Base-by-base conservation (phyloP, 2,329 filamentous ascomycete species). In the Colletotrichum destructivum region DNA sequence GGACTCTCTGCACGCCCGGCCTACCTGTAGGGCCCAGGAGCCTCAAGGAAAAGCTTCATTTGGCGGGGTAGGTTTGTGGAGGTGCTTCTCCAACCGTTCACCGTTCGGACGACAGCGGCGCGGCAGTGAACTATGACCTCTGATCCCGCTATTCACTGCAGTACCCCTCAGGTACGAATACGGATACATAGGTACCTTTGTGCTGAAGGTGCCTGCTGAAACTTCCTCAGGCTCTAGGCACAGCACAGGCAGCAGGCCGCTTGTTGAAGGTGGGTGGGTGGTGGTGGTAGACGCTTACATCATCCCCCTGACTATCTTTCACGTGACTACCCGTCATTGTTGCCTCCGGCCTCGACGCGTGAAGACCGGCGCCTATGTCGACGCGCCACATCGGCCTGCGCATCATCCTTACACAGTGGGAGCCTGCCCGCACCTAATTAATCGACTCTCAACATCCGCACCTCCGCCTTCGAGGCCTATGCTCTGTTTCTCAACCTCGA, bases 301-400 rank as follows among this genome's bases (percentile, higher is more conserved):
- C 60, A 62, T 52, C 16, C 15, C 1, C 23, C 11, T 5, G 16
- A 16, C 11, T 11, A 0, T 38, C 35, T 11, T 38, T 38, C 72
- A 74, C 72, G 47, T 74, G 72, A 66, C 61, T 18, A 62, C 72
- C 72, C 72, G 72, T 72, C 57, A 57, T 65, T 38, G 66, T 38
- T 66, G 49, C 44, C 54, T 67, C 47, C 49, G 12, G 51, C 52
- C 52, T 60, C 56, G 70, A 73, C 70, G 70, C 70, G 70, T 66
- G 55, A 65, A 62, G 49, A 49, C 55, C 16, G 42, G 18, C 23
- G 52, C 38, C 13, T 13, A 49, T 44, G 42, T 42, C 38, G 55
- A 71, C 66, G 72, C 72, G 72, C 59, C 49, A 54, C 57, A 52
- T n/a, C 4, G 16, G 11, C 26, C n/a, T 56, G 26, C 35, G 23